Conservation (phyloP, 177 flowering plant species). For the Vitis hybrid region DNA sequence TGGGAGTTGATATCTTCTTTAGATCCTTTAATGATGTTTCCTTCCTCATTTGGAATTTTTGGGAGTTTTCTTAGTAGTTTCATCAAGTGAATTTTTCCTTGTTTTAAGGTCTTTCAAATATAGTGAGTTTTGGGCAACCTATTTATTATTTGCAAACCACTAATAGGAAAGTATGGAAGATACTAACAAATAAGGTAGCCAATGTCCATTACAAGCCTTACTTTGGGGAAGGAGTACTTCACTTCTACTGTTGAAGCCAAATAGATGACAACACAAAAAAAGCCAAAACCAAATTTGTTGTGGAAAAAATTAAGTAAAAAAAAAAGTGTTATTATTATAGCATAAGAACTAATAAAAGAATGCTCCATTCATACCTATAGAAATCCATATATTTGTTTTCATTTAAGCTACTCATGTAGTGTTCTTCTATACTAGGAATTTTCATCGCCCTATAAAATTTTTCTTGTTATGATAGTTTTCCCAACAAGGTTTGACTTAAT, state of each 20-base stretch:
- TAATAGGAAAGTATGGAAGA: slow-evolving; percentile 60
- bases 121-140: neutral
- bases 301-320: slow-evolving; percentile 83
- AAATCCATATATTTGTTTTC: too few species aligned
- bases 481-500: neutral
- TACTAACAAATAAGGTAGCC: slow-evolving; percentile 76
- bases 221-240: slow-evolving; percentile 81
- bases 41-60: too few species aligned
- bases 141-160: slow-evolving; percentile 23
- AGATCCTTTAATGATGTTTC: too few species aligned
- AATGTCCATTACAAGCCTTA: slow-evolving; percentile 72
- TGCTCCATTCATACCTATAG: too few species aligned
- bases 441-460: neutral
- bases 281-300: slow-evolving; percentile 89
- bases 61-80: too few species aligned
- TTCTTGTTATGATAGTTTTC: neutral
- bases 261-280: slow-evolving; percentile 93
- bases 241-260: slow-evolving; percentile 93
- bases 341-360: slow-evolving; percentile 33
- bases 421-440: neutral
- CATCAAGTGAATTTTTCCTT: too few species aligned
- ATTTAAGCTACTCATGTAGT: too few species aligned
- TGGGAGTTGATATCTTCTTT: too few species aligned
- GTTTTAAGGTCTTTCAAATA: too few species aligned
- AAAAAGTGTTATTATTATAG: slow-evolving; percentile 84